Base-by-base conservation (phyloP, 2,329 filamentous ascomycete genomes). In the Pyrenochaeta sp. region DNA sequence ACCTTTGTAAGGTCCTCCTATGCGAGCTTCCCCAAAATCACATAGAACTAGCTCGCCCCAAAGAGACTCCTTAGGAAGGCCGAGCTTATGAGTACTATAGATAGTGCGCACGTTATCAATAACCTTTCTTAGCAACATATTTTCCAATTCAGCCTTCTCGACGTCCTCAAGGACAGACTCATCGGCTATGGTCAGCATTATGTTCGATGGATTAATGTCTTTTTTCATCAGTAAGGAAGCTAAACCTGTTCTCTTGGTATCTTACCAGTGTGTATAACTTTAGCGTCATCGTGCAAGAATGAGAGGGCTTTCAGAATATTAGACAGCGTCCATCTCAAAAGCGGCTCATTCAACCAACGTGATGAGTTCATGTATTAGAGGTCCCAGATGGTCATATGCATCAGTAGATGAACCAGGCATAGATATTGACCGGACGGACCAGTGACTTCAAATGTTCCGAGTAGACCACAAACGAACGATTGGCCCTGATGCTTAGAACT, bases 181-280 rank as follows among this genome's bases (percentile, higher is more conserved):
- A 59, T 81, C 78, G 42, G 61, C 68, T 54, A 79, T 72, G 50
- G 69, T 76, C 44, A 76, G 67, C 28, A 82, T 66, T 49, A 82
- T 79, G 56, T 81, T 82, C 56, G 75, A 74, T 2, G 72, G 71
- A 52, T 81, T 82, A 55, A 83, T 80, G 51, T 83, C 79, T 19
- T 19, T 19, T 19, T 19, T 77, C 66, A 57, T 40, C 59, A 46
- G 50, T 66, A 12, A 56, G 54, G 50, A 56, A 22, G 52, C 51
- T 57, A 36, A 51, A 58, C 24, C 52, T 43, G 43, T 54, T 56
- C 61, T 45, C 47, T 59, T 50, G 37, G 54, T 65, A 67, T 53
- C 56, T 45, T 72, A 81, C 79, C 79, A 55, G 79, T 81, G 62
- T 84, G 81, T 37, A 82, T 76, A 55, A 83, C 71, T 37, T 77